phyloP scores from a whole-genome alignment of 2,329 filamentous ascomycete species.

The Ceratocystis alfenasii region DNA sequence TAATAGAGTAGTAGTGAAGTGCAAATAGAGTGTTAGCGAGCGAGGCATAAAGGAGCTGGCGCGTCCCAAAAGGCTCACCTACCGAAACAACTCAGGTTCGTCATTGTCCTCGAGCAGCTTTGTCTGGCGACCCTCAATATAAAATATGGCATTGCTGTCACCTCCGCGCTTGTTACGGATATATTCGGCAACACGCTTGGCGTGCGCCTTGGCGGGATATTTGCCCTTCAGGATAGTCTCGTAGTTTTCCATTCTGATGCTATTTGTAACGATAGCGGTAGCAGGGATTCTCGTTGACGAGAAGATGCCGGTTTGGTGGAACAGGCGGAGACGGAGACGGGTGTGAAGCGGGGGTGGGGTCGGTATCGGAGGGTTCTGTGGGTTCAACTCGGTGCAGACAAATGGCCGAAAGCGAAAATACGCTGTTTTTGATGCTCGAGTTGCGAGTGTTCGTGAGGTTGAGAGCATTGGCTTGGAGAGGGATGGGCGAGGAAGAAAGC shows the following conservation, averaged over 20 bases:
- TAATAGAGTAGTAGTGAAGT: conserved; percentile 28
- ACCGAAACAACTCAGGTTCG: conserved; percentile 68
- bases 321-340: neutral
- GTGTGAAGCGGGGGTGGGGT: neutral
- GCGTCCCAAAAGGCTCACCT: conserved; percentile 24
- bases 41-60: neutral
- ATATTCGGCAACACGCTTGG: conserved; percentile 67
- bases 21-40: neutral
- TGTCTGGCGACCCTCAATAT: conserved; percentile 74
- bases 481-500: no score
- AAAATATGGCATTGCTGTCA: conserved; percentile 57
- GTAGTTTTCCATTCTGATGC: conserved; percentile 22
- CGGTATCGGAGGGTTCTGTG: neutral
- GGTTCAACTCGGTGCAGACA: neutral
- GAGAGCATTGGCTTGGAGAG: no score
- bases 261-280: conserved; percentile 3
- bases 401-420: neutral
- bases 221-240: conserved; percentile 47
- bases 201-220: conserved; percentile 79
- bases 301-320: neutral
- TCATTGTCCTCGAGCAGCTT: conserved; percentile 84
- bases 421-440: no score
- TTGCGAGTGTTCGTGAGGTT: no score
- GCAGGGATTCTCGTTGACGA: conserved; percentile 13
- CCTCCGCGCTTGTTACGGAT: conserved; percentile 56